These are phyloP conservation scores for Xylaria sp. DNA, from an alignment of 2,329 filamentous ascomycete species.

Conservation along the genomic window DNA sequence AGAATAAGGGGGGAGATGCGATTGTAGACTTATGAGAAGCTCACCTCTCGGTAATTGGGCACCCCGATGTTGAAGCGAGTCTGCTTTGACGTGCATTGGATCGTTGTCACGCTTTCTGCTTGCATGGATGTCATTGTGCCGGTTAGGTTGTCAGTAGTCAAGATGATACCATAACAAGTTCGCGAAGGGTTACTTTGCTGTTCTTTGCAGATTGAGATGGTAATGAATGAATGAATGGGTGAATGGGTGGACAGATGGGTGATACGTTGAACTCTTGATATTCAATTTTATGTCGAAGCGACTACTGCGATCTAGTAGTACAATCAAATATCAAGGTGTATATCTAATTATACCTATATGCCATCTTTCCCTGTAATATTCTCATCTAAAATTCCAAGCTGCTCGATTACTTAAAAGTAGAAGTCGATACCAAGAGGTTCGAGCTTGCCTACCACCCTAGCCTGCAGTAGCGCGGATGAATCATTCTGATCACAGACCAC, in stretches of 20 bases:
- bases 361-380: neutral
- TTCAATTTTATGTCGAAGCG: no score
- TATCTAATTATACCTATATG: neutral
- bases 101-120: constrained; percentile 62
- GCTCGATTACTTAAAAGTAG: neutral
- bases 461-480: constrained; percentile 42
- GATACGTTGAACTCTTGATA: neutral
- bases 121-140: constrained; percentile 60
- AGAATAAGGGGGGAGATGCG: no score
- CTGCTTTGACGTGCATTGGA: constrained; percentile 73
- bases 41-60: constrained; percentile 67
- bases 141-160: neutral
- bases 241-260: no score
- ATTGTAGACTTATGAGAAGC: neutral
- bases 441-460: neutral
- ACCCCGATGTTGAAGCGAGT: constrained; percentile 72
- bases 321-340: no score
- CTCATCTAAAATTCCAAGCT: neutral
- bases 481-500: constrained; percentile 43
- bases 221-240: no score
- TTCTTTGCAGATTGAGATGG: no score
- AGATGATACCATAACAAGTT: neutral
- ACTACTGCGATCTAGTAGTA: no score
- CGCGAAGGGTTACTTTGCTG: no score
- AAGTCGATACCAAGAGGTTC: neutral